Evolutionary conservation across 345 rosid species (phyloP), one percentile per base, ranked within the genome.

Genomic region (Boechera retrofracta): DNA sequence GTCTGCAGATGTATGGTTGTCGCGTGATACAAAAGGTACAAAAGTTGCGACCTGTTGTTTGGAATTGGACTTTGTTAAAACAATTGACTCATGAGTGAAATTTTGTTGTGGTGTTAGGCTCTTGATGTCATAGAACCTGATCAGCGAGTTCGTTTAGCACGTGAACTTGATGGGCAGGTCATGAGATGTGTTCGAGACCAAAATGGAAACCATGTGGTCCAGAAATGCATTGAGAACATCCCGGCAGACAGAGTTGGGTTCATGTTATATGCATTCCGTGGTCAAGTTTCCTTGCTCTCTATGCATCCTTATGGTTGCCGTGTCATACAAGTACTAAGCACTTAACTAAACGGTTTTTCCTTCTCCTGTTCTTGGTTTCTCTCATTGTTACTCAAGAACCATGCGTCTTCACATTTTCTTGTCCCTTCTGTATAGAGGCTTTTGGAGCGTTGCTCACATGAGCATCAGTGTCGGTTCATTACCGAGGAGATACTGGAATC

Each of bases 291-390:
- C 49, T 78, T 81, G 11, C 94, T 91, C 77, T 88, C 94, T 26
- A 86, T 70, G 76, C 97, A 89, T 84, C 91, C 97, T 6, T 91
- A 89, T 77, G 97, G 97, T 38, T 91, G 93, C 49, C 91, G 97
- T 65, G 95, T 91, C 68, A 86, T 88, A 71, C 97, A 89, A 90
- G 94, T 88, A 77, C 72, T 66, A 33, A 57, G 24, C 32, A 32
- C 44, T 64, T 63, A 67, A 7, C 6, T 11, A 7, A 48, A 67
- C 3, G 32, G 8, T 68, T 64, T 52, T n/a, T 18, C 12, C 31
- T 32, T 73, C 61, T 67, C 49, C 4, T 44, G 57, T 36, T 76
- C 35, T 72, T 61, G 48, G 49, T 41, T 45, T 77, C 42, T 47
- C 57, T 67, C 57, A n/a, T 64, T 59, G 48, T 65, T 42, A 42